Evolutionary conservation across 2,329 filamentous ascomycete species (phyloP), one percentile per base, ranked within the genome.

Genomic region (Hypoxylon sp.): DNA sequence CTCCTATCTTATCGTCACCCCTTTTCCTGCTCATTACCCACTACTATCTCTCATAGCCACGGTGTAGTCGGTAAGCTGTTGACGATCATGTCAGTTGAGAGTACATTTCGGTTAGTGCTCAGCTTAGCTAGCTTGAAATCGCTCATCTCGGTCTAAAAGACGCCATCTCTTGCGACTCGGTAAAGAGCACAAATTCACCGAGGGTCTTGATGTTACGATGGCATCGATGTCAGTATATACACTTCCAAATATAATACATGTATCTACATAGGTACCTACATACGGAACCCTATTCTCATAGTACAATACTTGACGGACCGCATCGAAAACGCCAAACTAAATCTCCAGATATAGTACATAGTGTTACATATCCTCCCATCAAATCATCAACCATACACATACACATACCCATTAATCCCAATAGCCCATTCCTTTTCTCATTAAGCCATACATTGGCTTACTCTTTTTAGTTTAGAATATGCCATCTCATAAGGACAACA

Each of bases 401-500:
- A 39, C 15, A 44, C 17, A 42, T 15, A 27, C 15, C 7, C 21
- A 5, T 27, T n/a, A 29, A 37, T 37, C 1, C n/a, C 8, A 10
- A 37, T 19, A 39, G 31, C 19, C 7, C 6, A n/a, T 44, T 46
- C 39, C 5, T 10, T 17, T 32, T 42, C 53, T 27, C 44, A 46
- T 19, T 32, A 42, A 44, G 21, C 46, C 39, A 13, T 56, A 47
- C 15, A 35, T 35, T 17, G 13, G 54, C n/a, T 24, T 11, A n/a
- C 3, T n/a, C 42, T 42, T 17, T 27, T 46, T 32, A 17, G 17
- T 3, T 15, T 51, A 50, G 42, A 24, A 24, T 37, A n/a, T 52
- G 31, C 24, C 37, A 24, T 54, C 13, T 47, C 32, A 51, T 21
- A 47, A 35, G 62, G 50, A 60, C 61, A 70, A 61, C 6, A 50